These are phyloP conservation scores for Perkinsela sp. DNA, from an alignment of 208 protist species.

Conservation along the genomic window DNA sequence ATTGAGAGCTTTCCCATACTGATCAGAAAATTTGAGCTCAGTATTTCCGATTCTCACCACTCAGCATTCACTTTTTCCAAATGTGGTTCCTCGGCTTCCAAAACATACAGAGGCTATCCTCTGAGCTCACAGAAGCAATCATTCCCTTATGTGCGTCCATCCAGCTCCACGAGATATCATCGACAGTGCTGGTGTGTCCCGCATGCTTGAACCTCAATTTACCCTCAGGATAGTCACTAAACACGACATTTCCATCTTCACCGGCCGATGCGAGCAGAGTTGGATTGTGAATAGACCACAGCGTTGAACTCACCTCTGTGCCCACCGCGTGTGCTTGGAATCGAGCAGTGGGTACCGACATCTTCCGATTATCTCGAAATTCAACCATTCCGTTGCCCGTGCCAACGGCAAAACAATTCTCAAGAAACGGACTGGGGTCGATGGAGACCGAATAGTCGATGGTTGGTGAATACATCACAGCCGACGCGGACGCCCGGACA, in stretches of 20 bases:
- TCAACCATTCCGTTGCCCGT: slow-evolving; percentile 15
- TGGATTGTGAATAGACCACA: slow-evolving; percentile 49
- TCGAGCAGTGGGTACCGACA: slow-evolving; percentile 9
- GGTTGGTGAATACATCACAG: neutral
- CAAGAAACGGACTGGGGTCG: neutral
- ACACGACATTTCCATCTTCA: slow-evolving; percentile 26
- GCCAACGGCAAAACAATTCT: slow-evolving; percentile 19
- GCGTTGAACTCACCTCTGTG: slow-evolving; percentile 20
- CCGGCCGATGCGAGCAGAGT: slow-evolving; percentile 39
- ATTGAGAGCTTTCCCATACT: no score
- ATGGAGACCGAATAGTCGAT: neutral
- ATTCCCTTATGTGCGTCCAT: slow-evolving; percentile 36
- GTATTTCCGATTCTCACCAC: no score
- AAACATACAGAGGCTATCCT: slow-evolving; percentile 47
- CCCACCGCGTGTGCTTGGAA: slow-evolving; percentile 14
- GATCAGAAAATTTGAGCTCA: no score
- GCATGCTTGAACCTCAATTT: slow-evolving; percentile 35
- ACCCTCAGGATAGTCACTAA: slow-evolving; percentile 12
- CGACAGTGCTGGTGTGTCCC: slow-evolving; percentile 38
- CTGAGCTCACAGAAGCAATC: slow-evolving; percentile 20
- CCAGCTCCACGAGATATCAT: slow-evolving; percentile 57
- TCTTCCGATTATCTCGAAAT: slow-evolving; percentile 30
- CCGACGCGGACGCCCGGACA: neutral
- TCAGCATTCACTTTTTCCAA: no score
- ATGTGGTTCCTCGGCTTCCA: slow-evolving; percentile 50